Percentiles rank a stretch among this genome's conserved stretches.
phyloP scores from a whole-genome alignment of 805 yeast genomes.

The Saccharomycopsis microspora region DNA sequence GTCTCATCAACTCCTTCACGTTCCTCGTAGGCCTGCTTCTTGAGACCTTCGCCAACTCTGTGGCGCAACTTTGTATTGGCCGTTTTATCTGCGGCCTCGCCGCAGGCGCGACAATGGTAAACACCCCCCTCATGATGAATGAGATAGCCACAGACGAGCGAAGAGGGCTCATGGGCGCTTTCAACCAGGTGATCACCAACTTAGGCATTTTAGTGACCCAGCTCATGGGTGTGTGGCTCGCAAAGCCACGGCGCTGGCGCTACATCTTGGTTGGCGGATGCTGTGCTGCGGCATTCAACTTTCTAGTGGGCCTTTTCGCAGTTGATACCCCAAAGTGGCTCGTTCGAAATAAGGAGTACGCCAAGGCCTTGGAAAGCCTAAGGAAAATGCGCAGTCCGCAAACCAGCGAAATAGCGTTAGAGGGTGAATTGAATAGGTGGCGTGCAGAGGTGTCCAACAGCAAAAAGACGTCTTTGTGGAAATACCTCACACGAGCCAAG shows the following conservation, averaged over 20 bases:
- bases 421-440: constrained; percentile 5
- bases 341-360: constrained; percentile 32
- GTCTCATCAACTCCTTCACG: constrained; percentile 38
- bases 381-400: constrained; percentile 22
- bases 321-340: constrained; percentile 87
- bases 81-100: constrained; percentile 74
- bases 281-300: constrained; percentile 37
- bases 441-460: constrained; percentile 1
- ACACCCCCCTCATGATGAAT: constrained; percentile 71
- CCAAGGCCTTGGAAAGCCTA: constrained; percentile 30
- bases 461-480: constrained; percentile 2
- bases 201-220: constrained; percentile 79
- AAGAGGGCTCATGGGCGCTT: constrained; percentile 75
- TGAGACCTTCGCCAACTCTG: constrained; percentile 39
- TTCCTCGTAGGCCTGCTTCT: constrained; percentile 53
- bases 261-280: constrained; percentile 50
- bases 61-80: constrained; percentile 42
- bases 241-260: constrained; percentile 65
- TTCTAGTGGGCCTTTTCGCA: constrained; percentile 32
- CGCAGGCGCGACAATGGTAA: constrained; percentile 81
- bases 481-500: constrained; percentile 3
- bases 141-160: constrained; percentile 63
- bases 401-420: constrained; percentile 1
- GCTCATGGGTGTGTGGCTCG: constrained; percentile 55
- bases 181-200: constrained; percentile 82